phyloP scores from a whole-genome alignment of 169 alveolate species.

The Eimeria maxima region DNA sequence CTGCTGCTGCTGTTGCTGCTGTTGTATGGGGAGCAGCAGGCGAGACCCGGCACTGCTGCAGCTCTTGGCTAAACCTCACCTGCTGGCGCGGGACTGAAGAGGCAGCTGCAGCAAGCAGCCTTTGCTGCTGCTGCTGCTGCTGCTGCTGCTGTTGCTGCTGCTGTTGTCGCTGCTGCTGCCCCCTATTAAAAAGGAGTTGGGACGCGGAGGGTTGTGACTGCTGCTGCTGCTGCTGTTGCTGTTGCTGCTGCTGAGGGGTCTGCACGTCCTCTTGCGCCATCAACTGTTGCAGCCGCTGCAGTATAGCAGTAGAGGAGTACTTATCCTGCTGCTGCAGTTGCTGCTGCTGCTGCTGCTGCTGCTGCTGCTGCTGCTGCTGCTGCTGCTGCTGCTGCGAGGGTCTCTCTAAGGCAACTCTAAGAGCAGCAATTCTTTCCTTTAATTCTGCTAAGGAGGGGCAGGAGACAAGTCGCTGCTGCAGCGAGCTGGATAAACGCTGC shows the following conservation, averaged over 20 bases:
- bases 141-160: not conserved
- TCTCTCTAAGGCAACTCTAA: not conserved
- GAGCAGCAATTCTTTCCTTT: conserved; percentile 1
- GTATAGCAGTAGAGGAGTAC: not conserved
- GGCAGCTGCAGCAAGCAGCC: too few species aligned
- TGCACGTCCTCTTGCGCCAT: not conserved
- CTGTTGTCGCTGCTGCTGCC: not conserved
- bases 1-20: not conserved
- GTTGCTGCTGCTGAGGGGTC: not conserved
- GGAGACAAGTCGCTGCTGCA: not conserved
- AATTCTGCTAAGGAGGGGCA: not conserved
- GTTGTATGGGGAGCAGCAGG: not conserved
- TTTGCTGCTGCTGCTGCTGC: not conserved
- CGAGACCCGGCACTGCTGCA: not conserved
- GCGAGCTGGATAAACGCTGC: not conserved
- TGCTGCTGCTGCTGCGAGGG: not conserved
- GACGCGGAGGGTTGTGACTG: not conserved
- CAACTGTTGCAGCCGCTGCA: conserved; percentile 1
- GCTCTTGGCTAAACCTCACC: not conserved
- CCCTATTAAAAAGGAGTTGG: too few species aligned
- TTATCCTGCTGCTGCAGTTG: not conserved
- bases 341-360: not conserved
- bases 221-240: conserved; percentile 17
- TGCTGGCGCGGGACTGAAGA: not conserved
- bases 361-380: not conserved